Conservation (phyloP, 2,329 filamentous ascomycete genomes). For the Hypoxylon sp. region DNA sequence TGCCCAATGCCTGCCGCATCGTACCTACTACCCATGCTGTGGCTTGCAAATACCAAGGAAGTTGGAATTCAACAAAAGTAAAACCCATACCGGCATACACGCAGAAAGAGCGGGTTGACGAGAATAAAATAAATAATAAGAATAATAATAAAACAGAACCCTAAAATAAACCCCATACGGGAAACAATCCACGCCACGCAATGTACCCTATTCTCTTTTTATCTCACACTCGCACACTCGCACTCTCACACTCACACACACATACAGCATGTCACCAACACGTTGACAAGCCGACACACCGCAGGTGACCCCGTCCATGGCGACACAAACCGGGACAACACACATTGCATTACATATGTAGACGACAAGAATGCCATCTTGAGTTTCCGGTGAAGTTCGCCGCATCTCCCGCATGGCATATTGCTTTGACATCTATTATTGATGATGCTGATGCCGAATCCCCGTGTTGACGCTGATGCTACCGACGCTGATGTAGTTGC, state of each 20-base stretch:
- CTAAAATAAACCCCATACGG: neutral
- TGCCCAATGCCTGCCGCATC: conserved; percentile 16
- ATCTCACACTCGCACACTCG: conserved; percentile 12
- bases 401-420: conserved; percentile 40
- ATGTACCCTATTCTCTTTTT: conserved; percentile 13
- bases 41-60: conserved; percentile 11
- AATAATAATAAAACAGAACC: neutral
- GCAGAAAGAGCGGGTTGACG: conserved; percentile 4
- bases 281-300: conserved; percentile 43
- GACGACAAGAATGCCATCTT: conserved; percentile 40
- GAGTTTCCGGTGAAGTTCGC: conserved; percentile 41
- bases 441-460: conserved; percentile 22
- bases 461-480: conserved; percentile 19
- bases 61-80: conserved; percentile 16
- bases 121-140: neutral
- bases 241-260: conserved; percentile 32
- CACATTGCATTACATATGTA: conserved; percentile 44
- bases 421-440: conserved; percentile 17
- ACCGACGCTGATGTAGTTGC: conserved; percentile 9
- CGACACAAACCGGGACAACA: conserved; percentile 43
- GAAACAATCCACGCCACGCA: conserved; percentile 24
- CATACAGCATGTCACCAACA: conserved; percentile 43
- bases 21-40: conserved; percentile 16
- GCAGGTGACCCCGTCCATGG: conserved; percentile 42
- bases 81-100: neutral